A percentile compares a stretch with the other conserved stretches of the same genome.
These are phyloP conservation scores for Moesziomyces antarcticus DNA, from an alignment of 1,284 basidiomycete genomes.

Conservation along the genomic window DNA sequence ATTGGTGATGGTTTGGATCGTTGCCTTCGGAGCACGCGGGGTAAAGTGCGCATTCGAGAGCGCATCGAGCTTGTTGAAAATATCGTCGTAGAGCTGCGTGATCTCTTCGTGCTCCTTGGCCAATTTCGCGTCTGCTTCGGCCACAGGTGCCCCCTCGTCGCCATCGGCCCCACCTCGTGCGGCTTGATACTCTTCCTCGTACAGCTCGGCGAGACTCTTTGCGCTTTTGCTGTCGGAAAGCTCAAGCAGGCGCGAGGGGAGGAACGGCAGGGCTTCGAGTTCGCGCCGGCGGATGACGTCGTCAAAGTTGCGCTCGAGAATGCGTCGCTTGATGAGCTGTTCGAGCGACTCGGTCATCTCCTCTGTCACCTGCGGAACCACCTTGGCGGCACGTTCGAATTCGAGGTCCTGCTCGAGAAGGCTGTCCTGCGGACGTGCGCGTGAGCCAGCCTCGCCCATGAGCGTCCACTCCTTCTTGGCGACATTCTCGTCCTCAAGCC, in stretches of 20 bases:
- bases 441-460: constrained; percentile 87
- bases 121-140: constrained; percentile 89
- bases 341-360: constrained; percentile 85
- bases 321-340: constrained; percentile 89
- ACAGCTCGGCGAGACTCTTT: constrained; percentile 93
- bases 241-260: constrained; percentile 89
- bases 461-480: constrained; percentile 86
- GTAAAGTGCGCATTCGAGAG: constrained; percentile 94
- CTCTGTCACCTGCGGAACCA: constrained; percentile 89
- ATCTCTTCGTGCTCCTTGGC: constrained; percentile 89
- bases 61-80: constrained; percentile 91
- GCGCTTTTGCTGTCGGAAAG: constrained; percentile 77
- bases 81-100: constrained; percentile 81
- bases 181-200: constrained; percentile 89
- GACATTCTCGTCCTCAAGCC: constrained; percentile 72
- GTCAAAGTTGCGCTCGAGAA: constrained; percentile 86
- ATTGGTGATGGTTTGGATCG: constrained; percentile 87
- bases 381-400: constrained; percentile 87
- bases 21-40: constrained; percentile 91
- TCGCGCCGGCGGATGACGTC: constrained; percentile 86
- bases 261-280: constrained; percentile 78
- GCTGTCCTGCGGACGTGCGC: constrained; percentile 87
- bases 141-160: constrained; percentile 71
- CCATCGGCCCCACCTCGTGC: constrained; percentile 69
- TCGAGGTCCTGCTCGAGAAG: constrained; percentile 94